Base-by-base conservation (phyloP, 73 alveolate genomes). In the Paramecium sonneborni region DNA sequence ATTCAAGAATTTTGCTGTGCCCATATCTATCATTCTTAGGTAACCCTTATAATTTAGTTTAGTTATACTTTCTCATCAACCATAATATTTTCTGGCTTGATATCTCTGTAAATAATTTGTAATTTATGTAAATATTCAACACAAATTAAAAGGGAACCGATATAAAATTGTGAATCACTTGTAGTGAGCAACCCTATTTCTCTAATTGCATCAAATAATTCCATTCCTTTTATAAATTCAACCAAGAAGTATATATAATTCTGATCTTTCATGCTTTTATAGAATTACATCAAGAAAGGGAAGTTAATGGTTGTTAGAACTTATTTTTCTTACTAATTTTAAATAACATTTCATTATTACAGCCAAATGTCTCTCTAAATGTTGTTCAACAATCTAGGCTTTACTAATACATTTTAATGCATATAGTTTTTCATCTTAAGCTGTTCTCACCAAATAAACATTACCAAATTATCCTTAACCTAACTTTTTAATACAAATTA, bases 11-110 rank as follows among this genome's bases (percentile, higher is more conserved):
- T 93, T 93, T 7, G 96, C 96, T 12, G 95, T 93, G n/a, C 97
- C 97, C 92, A 93, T 92, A 92, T 93, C 97, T n/a, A 94, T 96
- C 82, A 96, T 44, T 84, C 93, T 94, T 23, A 92, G 18, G 37
- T 84, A 93, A 23, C 97, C 97, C 57, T 79, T 20, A 46, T 9
- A 15, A 0, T n/a, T 5, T 14, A 34, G 35, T 32, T 72, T 12
- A 46, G 23, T 6, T 15, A 70, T 38, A 76, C 94, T 10, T 84
- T 85, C 34, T 96, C 95, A 35, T 95, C 97, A 68, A 96, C 93
- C 96, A 96, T 92, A 32, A 96, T 90, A 74, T 95, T 96, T 62
- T 93, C 96, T 72, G 98, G 98, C 70, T 93, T 93, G 12, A 96
- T 76, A 84, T 96, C 97, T 85, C 98, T 93, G 70, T 93, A 90